Evolutionary conservation across 768 basidiomycete genomes (phyloP).

Genomic region (Dentipellis sp.): DNA sequence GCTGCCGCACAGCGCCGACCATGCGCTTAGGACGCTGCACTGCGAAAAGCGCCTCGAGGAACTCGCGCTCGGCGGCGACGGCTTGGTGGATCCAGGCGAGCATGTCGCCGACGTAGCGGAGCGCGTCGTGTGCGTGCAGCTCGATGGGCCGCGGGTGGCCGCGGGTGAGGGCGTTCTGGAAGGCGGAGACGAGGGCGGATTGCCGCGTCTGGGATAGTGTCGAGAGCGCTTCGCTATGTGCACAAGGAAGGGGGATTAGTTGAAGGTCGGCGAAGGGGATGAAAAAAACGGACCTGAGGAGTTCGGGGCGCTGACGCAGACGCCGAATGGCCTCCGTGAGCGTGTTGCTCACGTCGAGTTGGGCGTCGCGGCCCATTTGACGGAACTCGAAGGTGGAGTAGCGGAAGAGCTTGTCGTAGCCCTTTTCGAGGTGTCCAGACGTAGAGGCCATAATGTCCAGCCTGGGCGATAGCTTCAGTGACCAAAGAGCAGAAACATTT

Average conservation of each 20-base stretch:
- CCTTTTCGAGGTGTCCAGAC: constrained; percentile 75
- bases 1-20: constrained; percentile 64
- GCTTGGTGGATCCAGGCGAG: constrained; percentile 97
- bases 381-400: constrained; percentile 84
- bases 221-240: constrained; percentile 58
- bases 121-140: constrained; percentile 94
- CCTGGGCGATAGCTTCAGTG: constrained; percentile 29
- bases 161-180: constrained; percentile 81
- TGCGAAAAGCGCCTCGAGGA: constrained; percentile 81
- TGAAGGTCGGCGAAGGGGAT: background rate
- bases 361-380: constrained; percentile 62
- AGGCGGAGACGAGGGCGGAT: constrained; percentile 66
- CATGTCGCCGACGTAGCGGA: constrained; percentile 97
- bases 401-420: constrained; percentile 81
- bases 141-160: constrained; percentile 91
- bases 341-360: constrained; percentile 54
- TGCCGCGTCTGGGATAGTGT: constrained; percentile 79
- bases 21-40: constrained; percentile 51
- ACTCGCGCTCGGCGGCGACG: constrained; percentile 91
- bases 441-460: constrained; percentile 86
- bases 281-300: constrained; percentile 51
- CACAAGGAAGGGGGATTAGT: constrained; percentile 17
- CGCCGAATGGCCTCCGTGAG: constrained; percentile 69
- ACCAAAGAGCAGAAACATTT: background rate
- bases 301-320: constrained; percentile 67